Percentiles rank a stretch among this genome's conserved stretches.
These are phyloP conservation scores for Chaetomium strumarium DNA, from an alignment of 2,329 filamentous ascomycete species.

Conservation along the genomic window DNA sequence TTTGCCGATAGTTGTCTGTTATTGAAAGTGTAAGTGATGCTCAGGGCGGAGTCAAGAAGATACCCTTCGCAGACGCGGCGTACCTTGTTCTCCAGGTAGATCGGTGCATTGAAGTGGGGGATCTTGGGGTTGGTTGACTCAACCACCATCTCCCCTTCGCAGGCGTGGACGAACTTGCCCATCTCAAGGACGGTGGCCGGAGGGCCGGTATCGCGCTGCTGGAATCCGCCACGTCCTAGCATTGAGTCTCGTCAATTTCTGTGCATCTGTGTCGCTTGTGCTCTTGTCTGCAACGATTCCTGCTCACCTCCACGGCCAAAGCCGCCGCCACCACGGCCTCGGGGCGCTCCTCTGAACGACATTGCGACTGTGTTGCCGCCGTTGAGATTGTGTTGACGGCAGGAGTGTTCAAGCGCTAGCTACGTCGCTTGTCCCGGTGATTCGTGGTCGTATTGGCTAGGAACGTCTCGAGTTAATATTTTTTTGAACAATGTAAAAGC, in stretches of 20 bases:
- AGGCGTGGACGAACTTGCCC: conserved; percentile 88
- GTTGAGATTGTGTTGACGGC: conserved; percentile 13
- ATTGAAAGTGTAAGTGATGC: conserved; percentile 27
- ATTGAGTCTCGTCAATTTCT: neutral
- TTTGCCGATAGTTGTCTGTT: conserved; percentile 77
- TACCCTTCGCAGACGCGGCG: neutral
- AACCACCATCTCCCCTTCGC: conserved; percentile 98
- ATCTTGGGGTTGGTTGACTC: conserved; percentile 92
- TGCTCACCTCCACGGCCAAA: conserved; percentile 44
- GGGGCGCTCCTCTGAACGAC: conserved; percentile 54
- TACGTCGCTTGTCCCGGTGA: conserved; percentile 14
- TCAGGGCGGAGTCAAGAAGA: neutral
- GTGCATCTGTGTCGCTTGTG: neutral
- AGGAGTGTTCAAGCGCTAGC: conserved; percentile 1
- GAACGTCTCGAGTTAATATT: conserved; percentile 10
- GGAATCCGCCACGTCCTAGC: conserved; percentile 56
- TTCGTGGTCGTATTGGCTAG: conserved; percentile 3
- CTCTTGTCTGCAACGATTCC: conserved; percentile 16
- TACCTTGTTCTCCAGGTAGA: conserved; percentile 98
- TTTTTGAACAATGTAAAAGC: conserved; percentile 20
- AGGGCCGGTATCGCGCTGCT: conserved; percentile 54
- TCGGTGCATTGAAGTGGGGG: conserved; percentile 97
- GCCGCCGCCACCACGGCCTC: conserved; percentile 44
- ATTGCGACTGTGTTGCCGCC: conserved; percentile 33
- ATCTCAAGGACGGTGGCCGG: conserved; percentile 68